Conservation (phyloP, 129 eudicot genomes). For the Chrysanthemum seticuspe region DNA sequence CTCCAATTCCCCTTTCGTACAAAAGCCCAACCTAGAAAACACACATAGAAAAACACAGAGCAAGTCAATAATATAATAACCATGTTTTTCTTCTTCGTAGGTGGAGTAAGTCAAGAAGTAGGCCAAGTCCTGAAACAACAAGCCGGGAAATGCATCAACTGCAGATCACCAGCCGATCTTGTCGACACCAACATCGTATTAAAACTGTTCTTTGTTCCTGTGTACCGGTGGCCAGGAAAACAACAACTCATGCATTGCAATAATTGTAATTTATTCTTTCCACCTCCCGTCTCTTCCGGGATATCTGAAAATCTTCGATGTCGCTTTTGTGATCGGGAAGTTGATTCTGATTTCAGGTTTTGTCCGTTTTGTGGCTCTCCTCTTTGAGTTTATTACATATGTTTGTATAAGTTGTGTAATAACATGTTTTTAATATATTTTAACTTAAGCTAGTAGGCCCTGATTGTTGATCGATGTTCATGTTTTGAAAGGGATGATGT, state of each 20-base stretch:
- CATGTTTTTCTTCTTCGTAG: conserved; percentile 89
- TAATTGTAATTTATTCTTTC: conserved; percentile 68
- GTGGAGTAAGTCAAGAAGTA: conserved; percentile 73
- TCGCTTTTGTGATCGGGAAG: conserved; percentile 48
- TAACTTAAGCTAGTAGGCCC: too few species aligned
- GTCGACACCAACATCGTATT: conserved; percentile 68
- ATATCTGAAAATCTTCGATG: conserved; percentile 40
- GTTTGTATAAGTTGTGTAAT: neutral
- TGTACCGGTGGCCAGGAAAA: conserved; percentile 76
- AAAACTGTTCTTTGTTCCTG: conserved; percentile 76
- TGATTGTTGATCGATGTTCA: too few species aligned
- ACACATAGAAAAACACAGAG: neutral
- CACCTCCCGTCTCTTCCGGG: conserved; percentile 38
- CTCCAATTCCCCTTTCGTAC: conserved; percentile 5
- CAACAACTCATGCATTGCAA: conserved; percentile 61
- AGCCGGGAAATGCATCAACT: conserved; percentile 59
- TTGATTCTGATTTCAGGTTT: conserved; percentile 52
- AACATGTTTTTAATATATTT: too few species aligned
- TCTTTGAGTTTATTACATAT: conserved; percentile 30
- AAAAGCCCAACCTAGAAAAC: neutral
- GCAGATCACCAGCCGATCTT: conserved; percentile 72
- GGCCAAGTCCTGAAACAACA: conserved; percentile 67
- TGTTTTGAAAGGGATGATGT: too few species aligned
- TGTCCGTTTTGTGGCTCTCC: conserved; percentile 83
- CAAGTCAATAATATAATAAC: neutral